Evolutionary conservation across 2,329 filamentous ascomycete species (phyloP), one percentile per base, ranked within the genome.

Genomic region (Fusarium chaquense): DNA sequence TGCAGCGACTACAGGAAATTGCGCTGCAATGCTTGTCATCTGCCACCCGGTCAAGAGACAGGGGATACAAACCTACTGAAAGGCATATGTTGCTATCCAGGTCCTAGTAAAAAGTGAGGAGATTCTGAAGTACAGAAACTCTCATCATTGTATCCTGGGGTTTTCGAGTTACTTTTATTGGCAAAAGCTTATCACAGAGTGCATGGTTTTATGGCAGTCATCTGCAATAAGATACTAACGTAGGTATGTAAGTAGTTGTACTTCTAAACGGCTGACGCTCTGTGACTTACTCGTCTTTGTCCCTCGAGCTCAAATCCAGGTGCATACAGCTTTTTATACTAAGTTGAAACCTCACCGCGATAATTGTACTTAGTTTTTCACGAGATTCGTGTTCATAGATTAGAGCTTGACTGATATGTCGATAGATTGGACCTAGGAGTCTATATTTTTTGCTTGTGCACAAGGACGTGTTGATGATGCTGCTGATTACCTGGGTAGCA

Each of bases 1-100:
- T 41, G 18, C 35, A 40, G 33, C n/a, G n/a, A 35, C 36, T 40
- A 38, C 51, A 61, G 67, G 61, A 72, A 70, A 70, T 66, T 70
- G 56, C 63, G 55, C 53, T 53, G 28, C 47, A 36, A 41, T 40
- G 33, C 44, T 33, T 35, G 46, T 32, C 53, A 38, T 49, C 43
- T 44, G 18, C 52, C 40, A 55, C 41, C n/a, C 32, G 13, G 41
- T 36, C 43, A 38, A 41, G 59, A 41, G 43, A 51, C 41, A 41
- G 28, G 49, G 24, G 20, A n/a, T 18, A 35, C 30, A 15, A 24
- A 22, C 30, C 16, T n/a, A 40, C 36, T 12, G n/a, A 20, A 40
- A n/a, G 33, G 20, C 15, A 8, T 11, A 5, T 40, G n/a, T 13
- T 40, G 13, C n/a, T 40, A 40, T 8, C 1, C n/a, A 20, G 16